These are phyloP conservation scores for Ramularia collo-cygni DNA, from an alignment of 2,329 filamentous ascomycete genomes.

Conservation along the genomic window DNA sequence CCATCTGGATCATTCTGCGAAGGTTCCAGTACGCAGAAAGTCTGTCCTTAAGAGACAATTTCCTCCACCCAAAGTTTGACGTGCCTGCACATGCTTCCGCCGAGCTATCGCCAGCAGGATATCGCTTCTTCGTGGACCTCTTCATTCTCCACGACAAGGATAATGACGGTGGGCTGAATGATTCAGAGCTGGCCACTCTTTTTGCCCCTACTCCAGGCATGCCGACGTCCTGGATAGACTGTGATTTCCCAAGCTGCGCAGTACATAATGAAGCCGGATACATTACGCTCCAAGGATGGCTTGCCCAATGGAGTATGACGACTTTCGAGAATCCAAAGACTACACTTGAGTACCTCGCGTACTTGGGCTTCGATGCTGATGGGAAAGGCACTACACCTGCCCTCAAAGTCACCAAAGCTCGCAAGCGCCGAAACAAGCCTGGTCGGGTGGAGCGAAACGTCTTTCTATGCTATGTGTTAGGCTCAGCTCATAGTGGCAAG, in stretches of 20 bases:
- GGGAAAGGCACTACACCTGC: conserved; percentile 71
- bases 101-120: conserved; percentile 87
- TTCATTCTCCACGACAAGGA: conserved; percentile 96
- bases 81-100: conserved; percentile 88
- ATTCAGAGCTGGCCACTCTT: conserved; percentile 73
- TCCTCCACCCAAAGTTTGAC: conserved; percentile 88
- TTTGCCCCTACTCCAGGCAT: conserved; percentile 91
- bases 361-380: conserved; percentile 84
- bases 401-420: conserved; percentile 84
- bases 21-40: conserved; percentile 97
- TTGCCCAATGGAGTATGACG: conserved; percentile 99
- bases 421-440: conserved; percentile 74
- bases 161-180: conserved; percentile 89
- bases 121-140: conserved; percentile 94
- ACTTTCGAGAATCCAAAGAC: conserved; percentile 94
- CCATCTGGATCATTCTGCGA: conserved; percentile 92
- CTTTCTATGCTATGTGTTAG: conserved; percentile 86
- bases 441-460: conserved; percentile 90
- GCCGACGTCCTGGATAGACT: conserved; percentile 79
- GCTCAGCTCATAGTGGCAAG: conserved; percentile 80
- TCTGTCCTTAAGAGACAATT: conserved; percentile 81
- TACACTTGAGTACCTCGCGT: conserved; percentile 90
- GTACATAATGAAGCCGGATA: conserved; percentile 92
- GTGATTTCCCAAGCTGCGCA: conserved; percentile 84
- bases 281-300: conserved; percentile 94